phyloP scores from a whole-genome alignment of 1,284 basidiomycete species.

The Ceratobasidium sp. region DNA sequence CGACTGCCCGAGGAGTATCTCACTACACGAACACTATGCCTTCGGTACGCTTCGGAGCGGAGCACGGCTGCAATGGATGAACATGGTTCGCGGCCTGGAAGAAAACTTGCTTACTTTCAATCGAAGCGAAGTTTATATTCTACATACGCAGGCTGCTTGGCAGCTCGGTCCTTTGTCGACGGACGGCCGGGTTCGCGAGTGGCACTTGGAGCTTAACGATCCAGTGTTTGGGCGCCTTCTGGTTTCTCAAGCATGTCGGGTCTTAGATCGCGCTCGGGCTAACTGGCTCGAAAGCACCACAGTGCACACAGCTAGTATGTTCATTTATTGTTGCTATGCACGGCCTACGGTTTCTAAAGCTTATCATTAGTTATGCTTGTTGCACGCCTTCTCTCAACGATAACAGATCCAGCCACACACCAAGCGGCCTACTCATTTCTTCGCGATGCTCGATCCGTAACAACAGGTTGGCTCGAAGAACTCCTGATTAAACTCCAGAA shows the following conservation, averaged over 20 bases:
- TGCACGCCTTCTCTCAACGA: conserved; percentile 21
- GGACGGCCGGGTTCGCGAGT: conserved; percentile 2
- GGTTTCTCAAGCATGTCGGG: background rate
- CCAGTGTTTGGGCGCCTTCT: conserved; percentile 13
- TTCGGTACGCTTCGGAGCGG: conserved; percentile 61
- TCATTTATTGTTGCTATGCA: background rate
- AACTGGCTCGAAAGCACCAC: conserved; percentile 37
- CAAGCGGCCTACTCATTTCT: background rate
- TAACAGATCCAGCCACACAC: background rate
- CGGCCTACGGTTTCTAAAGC: background rate
- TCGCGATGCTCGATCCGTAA: conserved; percentile 8
- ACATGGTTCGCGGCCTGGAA: conserved; percentile 59
- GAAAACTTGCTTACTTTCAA: conserved; percentile 55
- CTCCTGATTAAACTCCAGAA: background rate
- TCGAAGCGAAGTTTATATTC: conserved; percentile 55
- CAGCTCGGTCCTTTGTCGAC: conserved; percentile 39
- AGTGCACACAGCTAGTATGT: conserved; percentile 8
- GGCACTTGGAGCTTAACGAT: conserved; percentile 30
- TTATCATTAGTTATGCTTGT: conserved; percentile 9
- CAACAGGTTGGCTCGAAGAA: background rate
- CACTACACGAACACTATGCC: conserved; percentile 59
- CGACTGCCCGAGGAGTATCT: conserved; percentile 55
- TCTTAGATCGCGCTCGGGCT: conserved; percentile 17
- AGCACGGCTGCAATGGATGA: conserved; percentile 61
- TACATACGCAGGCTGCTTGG: conserved; percentile 57